Conservation (phyloP, 1,284 basidiomycete species). For the Puccinia brachypodii region DNA sequence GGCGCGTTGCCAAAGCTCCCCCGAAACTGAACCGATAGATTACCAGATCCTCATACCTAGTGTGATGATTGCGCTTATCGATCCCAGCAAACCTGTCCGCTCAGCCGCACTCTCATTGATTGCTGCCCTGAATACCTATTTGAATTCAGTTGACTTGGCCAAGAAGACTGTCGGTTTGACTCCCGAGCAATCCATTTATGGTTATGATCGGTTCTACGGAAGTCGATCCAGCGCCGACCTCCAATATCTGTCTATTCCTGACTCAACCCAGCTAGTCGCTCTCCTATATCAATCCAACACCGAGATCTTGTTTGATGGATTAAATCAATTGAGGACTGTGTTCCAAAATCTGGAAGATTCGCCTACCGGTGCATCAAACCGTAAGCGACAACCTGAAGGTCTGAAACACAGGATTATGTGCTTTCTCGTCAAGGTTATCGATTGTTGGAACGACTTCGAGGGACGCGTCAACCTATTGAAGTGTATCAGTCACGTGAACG, state of each 20-base stretch:
- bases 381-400: constrained; percentile 24
- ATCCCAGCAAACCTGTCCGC: constrained; percentile 34
- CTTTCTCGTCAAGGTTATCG: constrained; percentile 39
- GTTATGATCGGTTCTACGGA: constrained; percentile 45
- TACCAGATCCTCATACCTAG: constrained; percentile 45
- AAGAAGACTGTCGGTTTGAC: background rate
- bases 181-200: constrained; percentile 39
- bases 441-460: constrained; percentile 44
- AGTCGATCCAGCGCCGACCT: constrained; percentile 22
- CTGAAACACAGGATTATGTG: constrained; percentile 16
- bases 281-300: background rate
- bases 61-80: constrained; percentile 37
- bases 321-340: constrained; percentile 2
- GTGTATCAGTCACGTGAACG: constrained; percentile 31
- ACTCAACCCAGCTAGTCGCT: constrained; percentile 26
- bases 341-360: constrained; percentile 1
- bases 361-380: constrained; percentile 6
- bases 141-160: background rate
- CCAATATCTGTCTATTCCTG: constrained; percentile 33
- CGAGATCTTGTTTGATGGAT: constrained; percentile 31
- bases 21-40: background rate
- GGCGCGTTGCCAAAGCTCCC: background rate
- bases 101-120: constrained; percentile 30
- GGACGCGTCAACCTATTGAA: constrained; percentile 34
- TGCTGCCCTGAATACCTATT: constrained; percentile 1